Conservation (phyloP, 2,329 filamentous ascomycete species). For the Penicillium psychrosexuale region DNA sequence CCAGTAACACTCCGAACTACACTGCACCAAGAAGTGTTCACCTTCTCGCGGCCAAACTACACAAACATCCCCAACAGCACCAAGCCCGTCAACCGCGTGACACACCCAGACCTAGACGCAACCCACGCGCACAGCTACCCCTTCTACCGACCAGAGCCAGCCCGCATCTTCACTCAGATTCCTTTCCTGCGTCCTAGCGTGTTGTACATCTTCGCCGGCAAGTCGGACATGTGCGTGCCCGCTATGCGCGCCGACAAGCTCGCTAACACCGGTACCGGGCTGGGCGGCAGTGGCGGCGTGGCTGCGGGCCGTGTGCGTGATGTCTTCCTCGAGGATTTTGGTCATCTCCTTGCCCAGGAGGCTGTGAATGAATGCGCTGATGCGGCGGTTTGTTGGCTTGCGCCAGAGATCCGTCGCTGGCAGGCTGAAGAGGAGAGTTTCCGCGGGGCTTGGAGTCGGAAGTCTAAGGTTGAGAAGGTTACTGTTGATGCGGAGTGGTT, state of each 20-base stretch:
- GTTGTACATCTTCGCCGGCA: slow-evolving; percentile 46
- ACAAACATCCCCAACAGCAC: slow-evolving; percentile 56
- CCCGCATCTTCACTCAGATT: slow-evolving; percentile 38
- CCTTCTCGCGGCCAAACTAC: slow-evolving; percentile 48
- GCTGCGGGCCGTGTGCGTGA: slow-evolving; percentile 66
- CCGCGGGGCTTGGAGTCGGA: slow-evolving; percentile 52
- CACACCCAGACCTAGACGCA: slow-evolving; percentile 47
- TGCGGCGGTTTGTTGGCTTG: slow-evolving; percentile 56
- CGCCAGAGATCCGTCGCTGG: slow-evolving; percentile 57
- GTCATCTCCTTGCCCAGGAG: slow-evolving; percentile 85
- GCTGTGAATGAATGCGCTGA: slow-evolving; percentile 64
- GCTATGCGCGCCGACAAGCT: slow-evolving; percentile 43
- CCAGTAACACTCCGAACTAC: slow-evolving; percentile 71
- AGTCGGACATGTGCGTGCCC: slow-evolving; percentile 42
- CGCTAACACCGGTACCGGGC: slow-evolving; percentile 37
- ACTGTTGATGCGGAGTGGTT: slow-evolving; percentile 56
- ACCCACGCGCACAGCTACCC: slow-evolving; percentile 31
- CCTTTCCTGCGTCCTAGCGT: slow-evolving; percentile 46
- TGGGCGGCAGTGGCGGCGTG: slow-evolving; percentile 52
- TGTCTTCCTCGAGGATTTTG: slow-evolving; percentile 61
- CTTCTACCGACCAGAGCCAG: slow-evolving; percentile 46
- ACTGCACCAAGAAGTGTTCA: slow-evolving; percentile 77
- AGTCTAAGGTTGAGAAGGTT: slow-evolving; percentile 53
- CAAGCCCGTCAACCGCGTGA: slow-evolving; percentile 40
- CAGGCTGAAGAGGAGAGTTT: slow-evolving; percentile 56